Percentiles rank a stretch among this genome's conserved stretches.
Evolutionary conservation across 2,329 filamentous ascomycete species (phyloP).

Genomic region (Aspergillus sp.): DNA sequence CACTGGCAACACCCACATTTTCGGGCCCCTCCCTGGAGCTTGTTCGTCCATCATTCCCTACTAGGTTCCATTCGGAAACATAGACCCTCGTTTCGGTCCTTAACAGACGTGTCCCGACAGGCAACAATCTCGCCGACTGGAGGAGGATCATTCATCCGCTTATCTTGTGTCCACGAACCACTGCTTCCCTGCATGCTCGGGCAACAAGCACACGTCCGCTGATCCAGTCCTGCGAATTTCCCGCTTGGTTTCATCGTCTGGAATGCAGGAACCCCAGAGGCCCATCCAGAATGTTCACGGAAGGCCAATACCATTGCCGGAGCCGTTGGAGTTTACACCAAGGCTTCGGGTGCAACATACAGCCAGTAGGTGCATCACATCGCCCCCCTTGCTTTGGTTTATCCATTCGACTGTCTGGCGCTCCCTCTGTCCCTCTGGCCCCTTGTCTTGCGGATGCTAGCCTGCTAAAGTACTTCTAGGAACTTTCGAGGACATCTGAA

Average conservation of each 20-base stretch:
- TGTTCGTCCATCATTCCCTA: background rate
- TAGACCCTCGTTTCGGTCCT: background rate
- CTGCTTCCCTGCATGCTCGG: background rate
- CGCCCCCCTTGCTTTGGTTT: constrained; percentile 16
- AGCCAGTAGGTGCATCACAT: constrained; percentile 17
- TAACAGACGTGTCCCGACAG: background rate
- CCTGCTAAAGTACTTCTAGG: constrained; percentile 13
- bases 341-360: constrained; percentile 19
- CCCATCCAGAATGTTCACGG: constrained; percentile 18
- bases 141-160: constrained; percentile 9
- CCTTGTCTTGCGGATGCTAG: constrained; percentile 18
- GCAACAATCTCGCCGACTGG: background rate
- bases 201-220: constrained; percentile 4
- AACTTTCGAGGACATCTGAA: constrained; percentile 6
- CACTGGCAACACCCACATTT: constrained; percentile 4
- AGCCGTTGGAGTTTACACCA: constrained; percentile 16
- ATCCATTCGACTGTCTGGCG: constrained; percentile 14
- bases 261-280: constrained; percentile 21
- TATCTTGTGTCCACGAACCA: background rate
- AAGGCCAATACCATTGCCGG: constrained; percentile 9
- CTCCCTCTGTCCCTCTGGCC: background rate
- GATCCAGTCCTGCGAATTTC: constrained; percentile 10
- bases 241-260: constrained; percentile 16
- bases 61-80: constrained; percentile 7
- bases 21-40: constrained; percentile 3